Evolutionary conservation across 805 yeast genomes (phyloP), one percentile per base, ranked within the genome.

Genomic region (Wickerhamiella brachini): DNA sequence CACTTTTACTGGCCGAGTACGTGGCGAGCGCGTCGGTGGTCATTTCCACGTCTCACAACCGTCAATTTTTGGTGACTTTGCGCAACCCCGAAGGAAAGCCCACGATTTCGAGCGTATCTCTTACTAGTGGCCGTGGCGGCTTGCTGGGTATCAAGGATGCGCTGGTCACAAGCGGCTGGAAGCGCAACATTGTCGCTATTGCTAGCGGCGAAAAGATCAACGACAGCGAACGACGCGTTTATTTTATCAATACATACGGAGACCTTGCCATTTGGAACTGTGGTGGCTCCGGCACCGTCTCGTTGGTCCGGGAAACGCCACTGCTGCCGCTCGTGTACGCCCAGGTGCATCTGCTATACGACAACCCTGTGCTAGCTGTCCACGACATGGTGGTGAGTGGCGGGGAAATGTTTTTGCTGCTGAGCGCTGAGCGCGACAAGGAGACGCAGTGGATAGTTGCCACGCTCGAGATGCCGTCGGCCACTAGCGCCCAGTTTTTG

Each of bases 1-100:
- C 63, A 29, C 69, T 87, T 17, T 75, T 79, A 1, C 58, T 71
- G 39, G 74, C 82, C 1, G 77, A 78, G 50, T 76, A 76, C 53
- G 72, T 82, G 10, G 86, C 80, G 56, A 89, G 93, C 0, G 78
- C 83, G 1, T 95, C 95, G 1, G 70, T 86, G 4, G 71, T 82
- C 0, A 60, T 83, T 8, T 76, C 87, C 7, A 86, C 96, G 0
- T 77, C 84, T 3, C 68, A 76, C 54, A 86, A 86, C 22, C 71
- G 89, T 53, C 77, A 82, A 44, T 63, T 81, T 5, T 69, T 85
- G 44, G 60, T 86, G 2, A 70, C 81, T 0, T 68, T 88, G 31
- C 75, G 83, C 54, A 93, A 87, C 63, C 71, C 77, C 46, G 71
- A 76, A 37, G 90, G 94, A 31, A 81, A 78, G 58, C 79, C 85